These are phyloP conservation scores for Dryas alaskensis DNA, from an alignment of 306 rosid species.

Conservation along the genomic window DNA sequence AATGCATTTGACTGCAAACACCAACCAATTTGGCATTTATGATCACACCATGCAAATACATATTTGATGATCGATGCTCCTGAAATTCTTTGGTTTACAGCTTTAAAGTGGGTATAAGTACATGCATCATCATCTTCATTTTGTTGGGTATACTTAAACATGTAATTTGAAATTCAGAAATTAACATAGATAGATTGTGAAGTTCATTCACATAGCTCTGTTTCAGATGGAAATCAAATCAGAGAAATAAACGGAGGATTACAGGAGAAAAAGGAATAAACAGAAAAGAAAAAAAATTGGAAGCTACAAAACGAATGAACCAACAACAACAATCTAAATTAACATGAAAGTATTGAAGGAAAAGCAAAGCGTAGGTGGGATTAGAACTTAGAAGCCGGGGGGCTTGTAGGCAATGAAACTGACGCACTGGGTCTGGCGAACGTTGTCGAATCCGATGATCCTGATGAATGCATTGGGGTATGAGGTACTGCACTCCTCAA, in stretches of 20 bases:
- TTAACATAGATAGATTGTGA: background rate
- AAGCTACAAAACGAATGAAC: background rate
- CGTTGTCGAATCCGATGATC: conserved; percentile 84
- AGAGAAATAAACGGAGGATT: background rate
- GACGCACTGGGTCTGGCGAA: conserved; percentile 77
- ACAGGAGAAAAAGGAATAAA: background rate
- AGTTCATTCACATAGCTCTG: background rate
- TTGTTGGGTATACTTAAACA: too few relatives aligned
- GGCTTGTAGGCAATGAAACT: conserved; percentile 89
- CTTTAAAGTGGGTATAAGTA: too few relatives aligned
- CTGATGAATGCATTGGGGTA: conserved; percentile 51
- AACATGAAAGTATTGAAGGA: background rate
- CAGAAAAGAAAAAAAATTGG: background rate
- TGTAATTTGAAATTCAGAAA: background rate
- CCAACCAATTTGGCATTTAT: too few relatives aligned
- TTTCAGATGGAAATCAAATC: background rate
- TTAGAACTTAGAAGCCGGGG: background rate
- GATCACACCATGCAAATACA: too few relatives aligned
- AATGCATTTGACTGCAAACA: too few relatives aligned
- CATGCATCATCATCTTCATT: too few relatives aligned
- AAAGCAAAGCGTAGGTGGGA: background rate
- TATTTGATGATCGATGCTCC: too few relatives aligned
- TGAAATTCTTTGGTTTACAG: too few relatives aligned
- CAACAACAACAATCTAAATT: background rate
- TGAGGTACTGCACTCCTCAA: conserved; percentile 37